Evolutionary conservation across 495 filamentous ascomycete genomes (phyloP).

Genomic region (Ramalina intermedia): DNA sequence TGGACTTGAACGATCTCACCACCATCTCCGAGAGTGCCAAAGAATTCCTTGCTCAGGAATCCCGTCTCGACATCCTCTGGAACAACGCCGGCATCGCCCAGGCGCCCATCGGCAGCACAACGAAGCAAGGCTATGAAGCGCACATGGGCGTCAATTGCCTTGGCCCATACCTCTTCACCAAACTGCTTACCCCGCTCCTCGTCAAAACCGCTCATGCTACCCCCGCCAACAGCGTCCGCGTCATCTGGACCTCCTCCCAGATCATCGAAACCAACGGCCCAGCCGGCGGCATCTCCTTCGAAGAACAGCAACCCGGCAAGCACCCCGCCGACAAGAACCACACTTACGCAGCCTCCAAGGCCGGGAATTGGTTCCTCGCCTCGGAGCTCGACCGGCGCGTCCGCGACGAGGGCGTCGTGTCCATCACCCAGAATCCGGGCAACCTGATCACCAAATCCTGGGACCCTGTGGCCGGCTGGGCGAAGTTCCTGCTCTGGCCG

Average conservation of each 20-base stretch:
- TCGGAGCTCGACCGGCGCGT: slow-evolving; percentile 22
- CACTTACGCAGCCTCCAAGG: slow-evolving; percentile 28
- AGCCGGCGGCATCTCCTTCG: not conserved
- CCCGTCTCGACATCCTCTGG: slow-evolving; percentile 35
- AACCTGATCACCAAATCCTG: slow-evolving; percentile 20
- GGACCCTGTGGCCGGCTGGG: slow-evolving; percentile 10
- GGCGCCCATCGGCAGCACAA: slow-evolving; percentile 17
- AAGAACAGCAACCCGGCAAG: too few species aligned
- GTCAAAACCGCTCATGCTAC: slow-evolving; percentile 19
- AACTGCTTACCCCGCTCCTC: slow-evolving; percentile 31
- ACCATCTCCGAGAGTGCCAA: slow-evolving; percentile 33
- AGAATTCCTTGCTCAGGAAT: slow-evolving; percentile 24
- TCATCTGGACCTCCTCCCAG: slow-evolving; percentile 24
- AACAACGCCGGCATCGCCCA: slow-evolving; percentile 42
- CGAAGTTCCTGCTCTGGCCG: not conserved
- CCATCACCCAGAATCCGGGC: slow-evolving; percentile 7
- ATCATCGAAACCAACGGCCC: slow-evolving; percentile 6
- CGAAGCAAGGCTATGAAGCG: slow-evolving; percentile 27
- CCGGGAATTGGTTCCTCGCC: slow-evolving; percentile 24
- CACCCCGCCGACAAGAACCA: slow-evolving; percentile 10
- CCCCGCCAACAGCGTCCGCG: slow-evolving; percentile 19
- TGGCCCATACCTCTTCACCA: slow-evolving; percentile 32
- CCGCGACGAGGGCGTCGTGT: slow-evolving; percentile 17
- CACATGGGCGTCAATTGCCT: slow-evolving; percentile 34
- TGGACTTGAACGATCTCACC: slow-evolving; percentile 34